Evolutionary conservation across 768 basidiomycete species (phyloP), one percentile per base, ranked within the genome.

Genomic region (Boletus speciosus): DNA sequence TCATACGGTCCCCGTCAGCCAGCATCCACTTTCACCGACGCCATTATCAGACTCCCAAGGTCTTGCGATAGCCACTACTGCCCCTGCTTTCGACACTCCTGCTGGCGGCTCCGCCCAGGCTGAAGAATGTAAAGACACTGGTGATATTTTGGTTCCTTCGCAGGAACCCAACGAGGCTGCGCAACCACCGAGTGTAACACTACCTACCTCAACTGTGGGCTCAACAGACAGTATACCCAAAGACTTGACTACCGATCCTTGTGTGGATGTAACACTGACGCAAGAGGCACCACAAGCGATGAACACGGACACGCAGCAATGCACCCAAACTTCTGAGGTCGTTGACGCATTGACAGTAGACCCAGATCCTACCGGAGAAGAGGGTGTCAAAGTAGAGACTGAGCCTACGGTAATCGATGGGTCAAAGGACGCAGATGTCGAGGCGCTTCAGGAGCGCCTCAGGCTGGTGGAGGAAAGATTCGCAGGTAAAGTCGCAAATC

Each of bases 401-500:
- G 51, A 59, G 34, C 51, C 52, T 19, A 10, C 35, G 7, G 14
- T 34, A 21, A 9, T 42, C 12, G 47, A 56, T 16, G 21, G 5
- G 29, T 25, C 50, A 15, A 54, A 55, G 21, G 63, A 59, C 37
- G 49, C 53, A 4, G 71, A 76, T 53, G 69, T 88, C 6, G 88
- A 89, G 50, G 73, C 71, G 34, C 70, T 92, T 49, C 86, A 83
- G 64, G 77, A 84, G 56, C 79, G 82, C 40, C 71, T 93, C 53
- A 84, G 79, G 64, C 73, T 86, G 36, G 79, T 91, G 3, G 89
- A 93, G 61, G 83, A 89, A 66, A 78, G 85, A n/a, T 91, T 93
- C 63, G 61, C 83, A 57, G 89, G 90, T 86, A 66, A 56, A 68
- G 23, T 43, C 36, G 6, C 16, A 52, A 34, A 25, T 44, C n/a